A percentile compares a stretch with the other conserved stretches of the same genome.
Conservation (phyloP, 2,329 filamentous ascomycete species). For the Trichoderma brevicompactum region DNA sequence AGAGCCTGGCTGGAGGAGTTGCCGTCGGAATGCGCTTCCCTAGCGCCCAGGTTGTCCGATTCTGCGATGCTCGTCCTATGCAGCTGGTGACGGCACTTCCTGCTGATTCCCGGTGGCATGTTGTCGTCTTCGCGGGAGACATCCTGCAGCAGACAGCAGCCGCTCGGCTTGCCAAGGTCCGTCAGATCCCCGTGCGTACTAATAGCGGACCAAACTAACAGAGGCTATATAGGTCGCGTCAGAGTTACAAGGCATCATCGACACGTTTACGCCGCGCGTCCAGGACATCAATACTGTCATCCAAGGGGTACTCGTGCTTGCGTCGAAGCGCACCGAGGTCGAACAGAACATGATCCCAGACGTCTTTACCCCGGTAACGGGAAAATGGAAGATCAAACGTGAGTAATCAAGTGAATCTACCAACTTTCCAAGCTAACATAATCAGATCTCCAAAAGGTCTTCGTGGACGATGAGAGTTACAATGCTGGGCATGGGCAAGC, state of each 20-base stretch:
- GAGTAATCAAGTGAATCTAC: background rate
- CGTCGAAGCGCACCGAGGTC: background rate
- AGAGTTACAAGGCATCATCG: background rate
- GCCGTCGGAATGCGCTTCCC: slow-evolving; percentile 5
- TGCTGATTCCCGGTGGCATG: slow-evolving; percentile 14
- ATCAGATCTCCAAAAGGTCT: slow-evolving; percentile 10
- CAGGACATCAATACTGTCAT: background rate
- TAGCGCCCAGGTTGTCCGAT: slow-evolving; percentile 10
- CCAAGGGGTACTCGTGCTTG: slow-evolving; percentile 3
- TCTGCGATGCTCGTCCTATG: background rate
- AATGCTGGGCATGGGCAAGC: slow-evolving; percentile 4
- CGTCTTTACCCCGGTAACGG: background rate
- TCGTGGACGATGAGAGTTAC: slow-evolving; percentile 1
- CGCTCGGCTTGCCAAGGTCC: background rate
- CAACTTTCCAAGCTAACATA: background rate
- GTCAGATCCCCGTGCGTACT: background rate
- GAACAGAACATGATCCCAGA: background rate
- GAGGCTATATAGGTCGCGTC: background rate
- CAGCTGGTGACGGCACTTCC: slow-evolving; percentile 1
- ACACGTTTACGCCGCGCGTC: background rate
- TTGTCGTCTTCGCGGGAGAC: background rate
- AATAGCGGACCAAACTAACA: background rate
- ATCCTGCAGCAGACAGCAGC: slow-evolving; percentile 1
- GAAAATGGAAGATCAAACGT: slow-evolving; percentile 21
- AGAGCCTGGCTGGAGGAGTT: background rate